Base-by-base conservation (phyloP, 1,284 basidiomycete genomes). In the Ustilago trichophora region DNA sequence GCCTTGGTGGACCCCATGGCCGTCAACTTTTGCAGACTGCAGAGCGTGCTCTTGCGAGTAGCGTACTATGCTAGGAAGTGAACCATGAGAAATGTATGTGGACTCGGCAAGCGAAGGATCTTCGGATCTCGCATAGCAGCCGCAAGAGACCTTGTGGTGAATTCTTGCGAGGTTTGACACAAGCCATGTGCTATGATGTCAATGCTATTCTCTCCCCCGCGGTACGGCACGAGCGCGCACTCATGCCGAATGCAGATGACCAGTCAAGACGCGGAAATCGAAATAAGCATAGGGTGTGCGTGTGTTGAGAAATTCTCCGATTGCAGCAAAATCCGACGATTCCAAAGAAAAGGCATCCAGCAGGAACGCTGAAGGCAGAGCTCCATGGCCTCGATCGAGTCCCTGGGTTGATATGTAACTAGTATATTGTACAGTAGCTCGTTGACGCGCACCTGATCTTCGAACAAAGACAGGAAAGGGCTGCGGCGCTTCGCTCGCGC, bases 201-300 rank as follows among this genome's bases (percentile, higher is more conserved):
- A 49, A 34, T n/a, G 21, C 8, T 22, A 3, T 12, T 1, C 6
- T 10, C 18, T 26, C 25, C 9, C 25, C 18, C 16, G 13, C 7
- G 8, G 35, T 19, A 36, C 35, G 6, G 11, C 22, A 36, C n/a
- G 21, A 25, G 31, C 18, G 18, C 19, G 12, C 27, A 29, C 32
- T 11, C 32, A 6, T 34, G 6, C 15, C 15, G 11, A 6, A 11
- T 6, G 32, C 38, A 42, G 15, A 19, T 21, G 19, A 13, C 2
- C 19, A 42, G 24, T 50, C 31, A 44, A 7, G 18, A 27, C 42
- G 42, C 50, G 50, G 38, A 41, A 21, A 49, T 49, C 47, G 47
- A 49, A 41, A 15, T 49, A 37, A 48, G 45, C 45, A 48, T 48
- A 22, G n/a, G n/a, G n/a, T n/a, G n/a, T n/a, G n/a, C n/a, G n/a